Evolutionary conservation across 257 asterid species (phyloP), one percentile per base, ranked within the genome.

Genomic region (Solanum stenotomum): DNA sequence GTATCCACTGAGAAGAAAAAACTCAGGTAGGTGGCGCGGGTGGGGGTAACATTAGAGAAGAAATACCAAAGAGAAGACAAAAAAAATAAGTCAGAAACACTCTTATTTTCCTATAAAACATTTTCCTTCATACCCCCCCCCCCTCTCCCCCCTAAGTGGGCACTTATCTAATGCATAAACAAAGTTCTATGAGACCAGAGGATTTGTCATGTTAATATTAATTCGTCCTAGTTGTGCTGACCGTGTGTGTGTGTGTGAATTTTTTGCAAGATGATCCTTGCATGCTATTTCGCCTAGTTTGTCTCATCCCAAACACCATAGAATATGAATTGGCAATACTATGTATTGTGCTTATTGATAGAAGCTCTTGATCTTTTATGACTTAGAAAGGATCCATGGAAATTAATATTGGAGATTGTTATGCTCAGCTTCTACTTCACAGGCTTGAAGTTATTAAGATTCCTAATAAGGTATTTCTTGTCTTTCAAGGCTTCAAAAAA

Each of bases 401-500:
- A 25, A 71, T 83, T 12, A n/a, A 38, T 68, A 59, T 49, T 40
- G 52, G 56, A 63, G 76, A 75, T 34, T 44, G 71, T 85, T 81
- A 38, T 59, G 44, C 42, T 89, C 14, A 42, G 44, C 79, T 61
- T 89, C 22, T 34, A 37, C 79, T 61, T 40, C 68, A n/a, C 56
- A 34, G 37, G 65, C 83, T 33, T 37, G 79, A 71, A 76, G 78
- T 35, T 34, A 61, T 86, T 27, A 85, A 61, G 88, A 90, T 90
- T 91, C 74, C 92, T 95, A 89, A 95, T 91, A 90, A 49, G 82
- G 89, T 70, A 40, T 88, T 88, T 92, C 83, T 34, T 87, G 88
- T 90, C 87, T 90, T 89, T 94, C 83, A 92, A 97, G 99, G 97
- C 95, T 90, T 93, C 98, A 87, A 97, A 96, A 94, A 93, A 88